Evolutionary conservation across 2,329 filamentous ascomycete species (phyloP), one percentile per base, ranked within the genome.

Genomic region (Neofusicoccum sp.): DNA sequence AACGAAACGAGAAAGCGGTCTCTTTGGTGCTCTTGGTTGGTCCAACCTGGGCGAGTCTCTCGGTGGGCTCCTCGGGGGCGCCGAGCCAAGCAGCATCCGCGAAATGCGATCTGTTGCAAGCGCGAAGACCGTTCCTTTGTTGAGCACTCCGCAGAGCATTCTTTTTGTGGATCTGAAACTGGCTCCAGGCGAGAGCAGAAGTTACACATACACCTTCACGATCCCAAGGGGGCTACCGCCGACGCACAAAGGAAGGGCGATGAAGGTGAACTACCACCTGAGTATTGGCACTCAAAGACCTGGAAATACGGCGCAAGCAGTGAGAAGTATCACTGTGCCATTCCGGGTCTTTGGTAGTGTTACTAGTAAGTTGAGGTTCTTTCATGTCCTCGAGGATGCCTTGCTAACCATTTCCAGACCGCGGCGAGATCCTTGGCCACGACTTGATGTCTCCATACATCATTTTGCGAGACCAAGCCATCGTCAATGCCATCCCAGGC

Each of bases 391-490:
- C 7, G 14, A 6, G 16, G 7, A 58, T 70, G 22, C 52, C 52
- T 12, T 54, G 54, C 70, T 77, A 66, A 76, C 37, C 2, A 33
- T 6, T 76, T 49, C 8, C 58, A 86, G 83, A 75, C 65, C 86
- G 92, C 69, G 94, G 94, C 67, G 92, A 96, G 70, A 89, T 96
- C 37, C 84, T 97, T 12, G 92, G 93, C 1, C 94, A 99, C 75
- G 94, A 99, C 75, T 81, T 99, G 12, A 96, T 97, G 89, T 90
- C 88, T 43, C 95, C 95, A 0, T 97, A 98, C 72, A 91, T 98
- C 34, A 83, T 98, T 60, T 83, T 98, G 48, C 89, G 88, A 62
- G 94, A 98, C 71, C 86, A 91, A 74, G 94, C 95, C 2, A 84
- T 85, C 63, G 76, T 80, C 62, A 67, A 73, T 45, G 74, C 67